Base-by-base conservation (phyloP, 345 rosid species). In the Erysimum cheiranthoides region DNA sequence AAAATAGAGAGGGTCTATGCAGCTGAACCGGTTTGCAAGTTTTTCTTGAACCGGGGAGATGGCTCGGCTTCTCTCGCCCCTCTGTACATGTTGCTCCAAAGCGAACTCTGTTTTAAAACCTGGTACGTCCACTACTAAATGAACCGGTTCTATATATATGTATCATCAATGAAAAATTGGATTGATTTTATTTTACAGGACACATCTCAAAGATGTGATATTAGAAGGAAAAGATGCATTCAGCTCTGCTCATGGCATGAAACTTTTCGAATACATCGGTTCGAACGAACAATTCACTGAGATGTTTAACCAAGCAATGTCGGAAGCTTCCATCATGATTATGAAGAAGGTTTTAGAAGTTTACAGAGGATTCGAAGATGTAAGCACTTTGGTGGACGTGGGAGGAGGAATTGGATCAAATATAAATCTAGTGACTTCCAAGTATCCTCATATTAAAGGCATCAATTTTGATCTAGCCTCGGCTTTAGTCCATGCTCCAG, bases 401-500 rank as follows among this genome's bases (percentile, higher is more conserved):
- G 93, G 92, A 25, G 93, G 96, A 0, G 86, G 93, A 17, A 80
- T 61, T 32, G 92, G 93, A 36, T 74, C 85, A 7, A 73, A 80
- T 5, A 56, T 87, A 8, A 52, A 36, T 61, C 70, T 80, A 53
- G 80, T 89, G 7, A 65, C 82, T n/a, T 78, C 85, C 17, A 84
- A 81, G 50, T 81, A 84, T 61, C 86, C 86, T 42, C 74, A 76
- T 3, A 81, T 83, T 9, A 77, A 68, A n/a, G 90, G 81, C 12
- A 85, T 86, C 8, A 83, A 88, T 77, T 83, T 78, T 66, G 88
- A 86, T 36, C 53, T 84, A 62, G 4, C 79, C 30, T 28, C 81
- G 42, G 70, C 62, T 61, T 3, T 76, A 49, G 54, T 50, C 10
- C 4, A 76, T 51, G 80, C 77, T 42, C 79, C 88, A 14, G 75